phyloP scores from a whole-genome alignment of 139 green algal species.

The Nannochloris sp. region DNA sequence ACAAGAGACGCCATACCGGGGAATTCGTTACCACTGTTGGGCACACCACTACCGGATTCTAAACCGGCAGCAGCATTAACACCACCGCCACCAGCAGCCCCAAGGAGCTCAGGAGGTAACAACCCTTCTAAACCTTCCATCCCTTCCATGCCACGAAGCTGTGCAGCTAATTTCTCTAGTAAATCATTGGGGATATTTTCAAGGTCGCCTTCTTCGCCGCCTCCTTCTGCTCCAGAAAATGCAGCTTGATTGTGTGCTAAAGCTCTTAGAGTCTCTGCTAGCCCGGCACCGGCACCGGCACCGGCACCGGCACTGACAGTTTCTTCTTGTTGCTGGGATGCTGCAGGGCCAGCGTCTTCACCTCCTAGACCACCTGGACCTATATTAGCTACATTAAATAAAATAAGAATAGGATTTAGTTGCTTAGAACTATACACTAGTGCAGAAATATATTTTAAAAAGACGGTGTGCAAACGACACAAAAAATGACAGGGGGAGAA shows the following conservation, averaged over 20 bases:
- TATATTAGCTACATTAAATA: too few species aligned
- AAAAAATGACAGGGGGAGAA: too few species aligned
- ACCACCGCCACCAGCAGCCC: too few species aligned
- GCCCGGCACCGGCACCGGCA: neutral
- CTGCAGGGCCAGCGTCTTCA: neutral
- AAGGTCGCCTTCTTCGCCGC: neutral
- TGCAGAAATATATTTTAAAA: too few species aligned
- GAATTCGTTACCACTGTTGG: neutral
- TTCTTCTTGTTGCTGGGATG: neutral
- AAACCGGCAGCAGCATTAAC: too few species aligned
- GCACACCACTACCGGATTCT: too few species aligned
- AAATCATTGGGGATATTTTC: neutral
- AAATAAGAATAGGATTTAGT: too few species aligned
- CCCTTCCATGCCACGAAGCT: neutral
- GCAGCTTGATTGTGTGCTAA: neutral
- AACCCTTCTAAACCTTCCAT: neutral
- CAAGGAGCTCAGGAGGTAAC: too few species aligned
- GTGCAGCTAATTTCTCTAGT: slow-evolving; percentile 1
- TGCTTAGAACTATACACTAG: too few species aligned
- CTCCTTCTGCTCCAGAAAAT: neutral
- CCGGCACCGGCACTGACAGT: neutral
- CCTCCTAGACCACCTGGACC: too few species aligned
- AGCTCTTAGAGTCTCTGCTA: neutral
- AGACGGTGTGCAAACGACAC: too few species aligned
- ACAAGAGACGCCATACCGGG: slow-evolving; percentile 50